These are phyloP conservation scores for Acanthamoeba healyi DNA, from an alignment of 208 protist genomes.

Conservation along the genomic window DNA sequence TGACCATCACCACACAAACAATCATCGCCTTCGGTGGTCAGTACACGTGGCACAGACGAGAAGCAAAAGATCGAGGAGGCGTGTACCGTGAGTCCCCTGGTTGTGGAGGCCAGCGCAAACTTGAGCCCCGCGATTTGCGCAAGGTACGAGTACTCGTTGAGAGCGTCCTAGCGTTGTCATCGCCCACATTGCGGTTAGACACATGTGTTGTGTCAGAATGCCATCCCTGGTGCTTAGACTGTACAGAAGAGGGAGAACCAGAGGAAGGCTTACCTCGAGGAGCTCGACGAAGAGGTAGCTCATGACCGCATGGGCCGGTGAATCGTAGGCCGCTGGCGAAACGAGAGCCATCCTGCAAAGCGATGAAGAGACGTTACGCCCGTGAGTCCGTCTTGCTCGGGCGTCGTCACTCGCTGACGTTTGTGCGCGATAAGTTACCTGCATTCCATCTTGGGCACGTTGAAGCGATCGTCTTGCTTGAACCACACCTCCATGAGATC, in stretches of 20 bases:
- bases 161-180: constrained; percentile 42
- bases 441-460: constrained; percentile 43
- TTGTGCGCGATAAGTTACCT: too few species aligned
- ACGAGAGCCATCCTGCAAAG: constrained; percentile 31
- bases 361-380: background rate
- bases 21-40: too few species aligned
- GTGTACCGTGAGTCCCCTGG: constrained; percentile 63
- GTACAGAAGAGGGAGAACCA: background rate
- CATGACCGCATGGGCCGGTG: constrained; percentile 74
- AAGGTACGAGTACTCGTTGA: constrained; percentile 81
- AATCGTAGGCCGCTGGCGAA: constrained; percentile 46
- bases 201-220: too few species aligned
- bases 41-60: too few species aligned
- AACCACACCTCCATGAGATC: constrained; percentile 59
- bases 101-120: constrained; percentile 61
- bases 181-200: too few species aligned
- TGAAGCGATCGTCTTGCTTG: constrained; percentile 64
- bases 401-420: too few species aligned
- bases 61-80: too few species aligned
- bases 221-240: background rate
- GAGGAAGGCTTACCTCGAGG: constrained; percentile 59
- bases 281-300: constrained; percentile 76
- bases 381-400: too few species aligned
- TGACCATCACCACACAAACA: background rate
- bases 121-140: constrained; percentile 77